Conservation (phyloP, 208 protist genomes). For the Wallacemonas collosoma region DNA sequence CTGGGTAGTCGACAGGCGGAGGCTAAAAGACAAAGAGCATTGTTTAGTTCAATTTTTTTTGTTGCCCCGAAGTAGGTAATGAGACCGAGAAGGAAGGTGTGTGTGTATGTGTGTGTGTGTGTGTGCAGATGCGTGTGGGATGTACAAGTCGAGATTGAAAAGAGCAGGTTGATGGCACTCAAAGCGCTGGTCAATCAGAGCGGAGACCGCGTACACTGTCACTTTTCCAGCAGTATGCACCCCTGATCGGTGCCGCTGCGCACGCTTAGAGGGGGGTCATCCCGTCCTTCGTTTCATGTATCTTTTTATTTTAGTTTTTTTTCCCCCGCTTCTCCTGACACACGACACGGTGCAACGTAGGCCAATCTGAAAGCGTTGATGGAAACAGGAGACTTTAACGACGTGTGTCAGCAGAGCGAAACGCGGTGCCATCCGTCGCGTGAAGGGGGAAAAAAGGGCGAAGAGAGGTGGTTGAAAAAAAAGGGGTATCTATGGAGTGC, state of each 20-base stretch:
- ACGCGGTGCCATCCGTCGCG: background rate
- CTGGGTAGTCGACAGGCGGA: background rate
- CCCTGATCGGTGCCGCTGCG: too few relatives aligned
- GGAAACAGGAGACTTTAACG: background rate
- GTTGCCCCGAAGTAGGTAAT: background rate
- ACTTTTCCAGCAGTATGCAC: too few relatives aligned
- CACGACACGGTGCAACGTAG: background rate
- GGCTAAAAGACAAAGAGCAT: background rate
- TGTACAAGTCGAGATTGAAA: too few relatives aligned
- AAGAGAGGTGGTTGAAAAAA: constrained; percentile 5
- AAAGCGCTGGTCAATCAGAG: too few relatives aligned
- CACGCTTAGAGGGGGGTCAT: too few relatives aligned
- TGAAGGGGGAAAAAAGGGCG: background rate
- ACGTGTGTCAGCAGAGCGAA: background rate
- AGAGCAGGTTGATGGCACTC: too few relatives aligned
- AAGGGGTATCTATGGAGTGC: background rate
- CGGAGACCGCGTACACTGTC: too few relatives aligned
- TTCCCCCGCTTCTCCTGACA: too few relatives aligned
- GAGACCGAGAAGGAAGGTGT: background rate
- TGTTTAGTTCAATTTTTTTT: too few relatives aligned
- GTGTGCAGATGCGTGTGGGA: too few relatives aligned
- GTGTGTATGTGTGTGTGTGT: background rate
- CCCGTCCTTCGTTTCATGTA: too few relatives aligned
- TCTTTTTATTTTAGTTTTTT: too few relatives aligned
- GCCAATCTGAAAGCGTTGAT: background rate